Conservation (phyloP, 2,329 filamentous ascomycete genomes). For the Cladosporium sp. region DNA sequence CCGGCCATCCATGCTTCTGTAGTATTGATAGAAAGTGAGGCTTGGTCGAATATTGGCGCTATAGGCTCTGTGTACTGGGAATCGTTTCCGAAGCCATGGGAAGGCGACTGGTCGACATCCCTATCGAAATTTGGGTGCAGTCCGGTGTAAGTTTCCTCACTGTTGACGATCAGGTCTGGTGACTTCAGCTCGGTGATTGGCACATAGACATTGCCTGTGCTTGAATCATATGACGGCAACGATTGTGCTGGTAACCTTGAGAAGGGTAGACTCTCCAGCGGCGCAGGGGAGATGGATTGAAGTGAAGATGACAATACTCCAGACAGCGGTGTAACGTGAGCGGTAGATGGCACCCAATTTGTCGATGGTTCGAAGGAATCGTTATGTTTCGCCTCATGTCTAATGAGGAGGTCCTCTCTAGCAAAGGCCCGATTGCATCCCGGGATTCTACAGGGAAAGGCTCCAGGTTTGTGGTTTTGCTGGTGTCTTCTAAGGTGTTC, state of each 20-base stretch:
- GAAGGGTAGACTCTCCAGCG: not conserved
- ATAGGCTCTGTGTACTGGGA: not conserved
- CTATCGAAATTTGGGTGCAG: not conserved
- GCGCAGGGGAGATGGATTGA: not conserved
- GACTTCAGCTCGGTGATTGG: not conserved
- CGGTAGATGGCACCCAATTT: not conserved
- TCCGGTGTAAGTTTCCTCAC: not conserved
- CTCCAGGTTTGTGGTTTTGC: slow-evolving; percentile 42
- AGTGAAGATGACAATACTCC: not conserved
- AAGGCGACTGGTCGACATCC: not conserved
- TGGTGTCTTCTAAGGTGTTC: slow-evolving; percentile 47
- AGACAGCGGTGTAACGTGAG: not conserved
- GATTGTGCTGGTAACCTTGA: not conserved
- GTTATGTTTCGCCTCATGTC: slow-evolving; percentile 40
- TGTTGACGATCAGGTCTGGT: slow-evolving; percentile 16
- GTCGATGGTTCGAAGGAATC: not conserved
- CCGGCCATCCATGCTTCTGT: not conserved
- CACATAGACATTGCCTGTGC: not conserved
- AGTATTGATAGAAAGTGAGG: not conserved
- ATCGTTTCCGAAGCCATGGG: not conserved
- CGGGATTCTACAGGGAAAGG: slow-evolving; percentile 37
- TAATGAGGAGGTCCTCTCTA: slow-evolving; percentile 41
- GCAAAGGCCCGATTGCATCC: slow-evolving; percentile 42
- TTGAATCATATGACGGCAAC: not conserved
- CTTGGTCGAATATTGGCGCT: not conserved